These are phyloP conservation scores for Moricandia arvensis DNA, from an alignment of 345 rosid species.

Conservation along the genomic window DNA sequence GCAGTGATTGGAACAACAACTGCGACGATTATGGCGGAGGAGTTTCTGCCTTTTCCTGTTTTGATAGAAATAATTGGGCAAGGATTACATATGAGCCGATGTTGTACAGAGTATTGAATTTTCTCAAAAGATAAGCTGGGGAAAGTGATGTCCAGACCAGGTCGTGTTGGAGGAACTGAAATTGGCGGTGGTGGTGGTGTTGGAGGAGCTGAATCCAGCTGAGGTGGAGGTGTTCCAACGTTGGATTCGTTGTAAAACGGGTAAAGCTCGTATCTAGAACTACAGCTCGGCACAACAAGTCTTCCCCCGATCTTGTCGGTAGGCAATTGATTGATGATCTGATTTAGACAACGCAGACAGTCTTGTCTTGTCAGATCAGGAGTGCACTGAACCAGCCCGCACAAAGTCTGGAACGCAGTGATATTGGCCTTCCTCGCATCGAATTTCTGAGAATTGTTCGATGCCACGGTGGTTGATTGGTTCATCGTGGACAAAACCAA, in stretches of 20 bases:
- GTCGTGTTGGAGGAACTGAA: background rate
- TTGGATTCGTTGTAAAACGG: conserved; percentile 27
- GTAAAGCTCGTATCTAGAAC: conserved; percentile 32
- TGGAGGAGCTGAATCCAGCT: background rate
- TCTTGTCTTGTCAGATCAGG: conserved; percentile 28
- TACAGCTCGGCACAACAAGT: conserved; percentile 32
- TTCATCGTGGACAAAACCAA: background rate
- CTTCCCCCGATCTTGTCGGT: conserved; percentile 31
- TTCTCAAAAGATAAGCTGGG: background rate
- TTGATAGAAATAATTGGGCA: background rate
- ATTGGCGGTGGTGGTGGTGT: too few relatives aligned
- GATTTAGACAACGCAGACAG: conserved; percentile 32
- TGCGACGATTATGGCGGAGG: conserved; percentile 28
- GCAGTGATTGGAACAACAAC: conserved; percentile 34
- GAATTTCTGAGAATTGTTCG: conserved; percentile 23
- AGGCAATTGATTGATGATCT: background rate
- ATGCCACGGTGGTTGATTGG: too few relatives aligned
- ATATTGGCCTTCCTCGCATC: background rate
- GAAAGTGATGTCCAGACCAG: background rate
- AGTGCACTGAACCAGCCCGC: conserved; percentile 46
- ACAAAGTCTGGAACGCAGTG: conserved; percentile 2
- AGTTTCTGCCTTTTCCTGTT: conserved; percentile 19
- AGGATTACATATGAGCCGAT: background rate
- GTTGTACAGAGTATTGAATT: background rate
- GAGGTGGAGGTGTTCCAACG: background rate